Percentiles rank a stretch among this genome's conserved stretches.
These are phyloP conservation scores for Calonectria leucothoes DNA, from an alignment of 2,329 filamentous ascomycete genomes.

Conservation along the genomic window DNA sequence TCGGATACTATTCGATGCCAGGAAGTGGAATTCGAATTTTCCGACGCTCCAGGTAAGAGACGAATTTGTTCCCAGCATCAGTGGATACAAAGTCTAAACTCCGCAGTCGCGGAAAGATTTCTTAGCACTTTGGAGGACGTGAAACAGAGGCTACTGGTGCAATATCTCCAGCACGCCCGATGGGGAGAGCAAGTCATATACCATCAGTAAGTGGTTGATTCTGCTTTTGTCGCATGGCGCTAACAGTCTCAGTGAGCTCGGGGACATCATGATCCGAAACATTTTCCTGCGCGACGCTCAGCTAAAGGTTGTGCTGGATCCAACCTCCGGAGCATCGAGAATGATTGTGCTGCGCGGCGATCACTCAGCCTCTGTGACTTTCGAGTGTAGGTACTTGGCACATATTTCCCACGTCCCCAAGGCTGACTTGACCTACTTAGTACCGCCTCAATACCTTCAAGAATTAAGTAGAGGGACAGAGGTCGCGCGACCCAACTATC, in stretches of 20 bases:
- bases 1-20: background rate
- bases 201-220: background rate
- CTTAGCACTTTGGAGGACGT: background rate
- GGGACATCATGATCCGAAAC: background rate
- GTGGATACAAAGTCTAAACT: background rate
- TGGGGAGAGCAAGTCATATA: background rate
- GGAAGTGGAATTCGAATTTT: background rate
- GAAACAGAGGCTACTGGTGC: background rate
- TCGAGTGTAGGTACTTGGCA: background rate
- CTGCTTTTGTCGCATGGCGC: background rate
- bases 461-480: background rate
- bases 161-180: background rate
- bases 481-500: background rate
- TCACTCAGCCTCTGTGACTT: background rate
- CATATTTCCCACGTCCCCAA: background rate
- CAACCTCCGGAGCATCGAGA: background rate
- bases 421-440: background rate
- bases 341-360: background rate
- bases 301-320: background rate
- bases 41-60: background rate
- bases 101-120: background rate
- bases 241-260: background rate
- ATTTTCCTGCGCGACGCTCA: background rate
- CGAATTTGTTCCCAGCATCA: background rate
- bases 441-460: background rate